Evolutionary conservation across 2,329 filamentous ascomycete genomes (phyloP).

Genomic region (Verticillium klebahnii): DNA sequence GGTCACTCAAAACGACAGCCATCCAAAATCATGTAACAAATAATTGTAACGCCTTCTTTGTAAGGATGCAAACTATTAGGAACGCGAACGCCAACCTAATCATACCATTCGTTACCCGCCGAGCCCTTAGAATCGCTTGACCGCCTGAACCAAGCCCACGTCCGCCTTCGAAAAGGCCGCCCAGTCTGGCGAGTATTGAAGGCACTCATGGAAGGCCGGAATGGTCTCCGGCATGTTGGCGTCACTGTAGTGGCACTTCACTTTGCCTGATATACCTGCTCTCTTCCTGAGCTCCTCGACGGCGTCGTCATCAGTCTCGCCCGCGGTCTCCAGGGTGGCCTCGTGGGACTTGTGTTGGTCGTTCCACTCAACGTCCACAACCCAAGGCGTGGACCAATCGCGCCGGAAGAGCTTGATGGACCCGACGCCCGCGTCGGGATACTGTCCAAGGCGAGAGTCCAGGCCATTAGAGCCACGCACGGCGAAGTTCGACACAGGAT

Average conservation of each 20-base stretch:
- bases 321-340: conserved; percentile 8
- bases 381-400: conserved; percentile 72
- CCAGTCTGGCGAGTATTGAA: conserved; percentile 76
- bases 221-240: conserved; percentile 67
- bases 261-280: conserved; percentile 51
- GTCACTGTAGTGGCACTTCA: conserved; percentile 86
- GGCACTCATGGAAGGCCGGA: conserved; percentile 77
- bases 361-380: conserved; percentile 67
- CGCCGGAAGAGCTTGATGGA: conserved; percentile 79
- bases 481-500: conserved; percentile 59
- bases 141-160: conserved; percentile 7
- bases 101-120: not conserved
- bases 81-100: not conserved
- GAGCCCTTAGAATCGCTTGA: conserved; percentile 2
- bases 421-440: conserved; percentile 57
- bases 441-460: conserved; percentile 61
- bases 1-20: too few relatives aligned
- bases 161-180: conserved; percentile 64
- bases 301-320: conserved; percentile 9
- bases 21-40: not conserved
- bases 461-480: conserved; percentile 56
- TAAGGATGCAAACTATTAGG: not conserved
- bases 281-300: conserved; percentile 19
- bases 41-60: not conserved
- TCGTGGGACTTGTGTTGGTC: conserved; percentile 11